Evolutionary conservation across 805 yeast genomes (phyloP).

Genomic region (Deakozyma indianensis): DNA sequence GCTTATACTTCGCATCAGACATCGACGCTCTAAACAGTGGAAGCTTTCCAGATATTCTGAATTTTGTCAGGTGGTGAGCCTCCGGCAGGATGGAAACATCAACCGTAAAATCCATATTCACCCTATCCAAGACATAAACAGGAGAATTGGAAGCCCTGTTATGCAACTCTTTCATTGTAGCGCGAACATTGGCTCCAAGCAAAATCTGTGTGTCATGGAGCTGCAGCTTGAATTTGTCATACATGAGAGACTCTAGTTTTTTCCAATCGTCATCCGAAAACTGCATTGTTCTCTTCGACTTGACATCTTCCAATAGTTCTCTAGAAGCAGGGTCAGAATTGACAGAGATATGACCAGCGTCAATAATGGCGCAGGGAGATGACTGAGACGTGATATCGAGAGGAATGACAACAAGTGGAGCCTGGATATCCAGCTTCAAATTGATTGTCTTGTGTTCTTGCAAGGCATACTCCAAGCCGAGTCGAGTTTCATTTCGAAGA

Average conservation of each 20-base stretch:
- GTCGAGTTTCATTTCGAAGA: slow-evolving; percentile 71
- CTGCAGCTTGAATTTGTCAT: slow-evolving; percentile 67
- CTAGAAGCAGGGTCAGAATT: slow-evolving; percentile 50
- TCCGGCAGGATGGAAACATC: slow-evolving; percentile 80
- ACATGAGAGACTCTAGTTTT: slow-evolving; percentile 63
- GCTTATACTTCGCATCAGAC: slow-evolving; percentile 83
- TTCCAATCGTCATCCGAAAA: slow-evolving; percentile 63
- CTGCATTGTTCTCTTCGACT: slow-evolving; percentile 35
- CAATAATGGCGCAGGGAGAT: slow-evolving; percentile 81
- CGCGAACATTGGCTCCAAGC: slow-evolving; percentile 68
- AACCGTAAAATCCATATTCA: slow-evolving; percentile 56
- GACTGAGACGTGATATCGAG: slow-evolving; percentile 63
- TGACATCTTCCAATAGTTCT: slow-evolving; percentile 52
- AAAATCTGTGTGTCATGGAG: slow-evolving; percentile 79
- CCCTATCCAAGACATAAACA: slow-evolving; percentile 57
- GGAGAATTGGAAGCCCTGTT: slow-evolving; percentile 24
- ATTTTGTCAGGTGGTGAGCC: slow-evolving; percentile 56
- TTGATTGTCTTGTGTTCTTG: slow-evolving; percentile 89
- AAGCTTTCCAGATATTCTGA: slow-evolving; percentile 62
- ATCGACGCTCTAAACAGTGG: slow-evolving; percentile 59
- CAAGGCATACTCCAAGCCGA: slow-evolving; percentile 84
- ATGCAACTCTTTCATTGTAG: slow-evolving; percentile 63
- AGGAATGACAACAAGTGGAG: slow-evolving; percentile 83
- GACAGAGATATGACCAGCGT: slow-evolving; percentile 90
- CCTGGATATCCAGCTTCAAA: slow-evolving; percentile 77